Conservation (phyloP, 2,329 filamentous ascomycete genomes). For the Nigrospora oryzae region DNA sequence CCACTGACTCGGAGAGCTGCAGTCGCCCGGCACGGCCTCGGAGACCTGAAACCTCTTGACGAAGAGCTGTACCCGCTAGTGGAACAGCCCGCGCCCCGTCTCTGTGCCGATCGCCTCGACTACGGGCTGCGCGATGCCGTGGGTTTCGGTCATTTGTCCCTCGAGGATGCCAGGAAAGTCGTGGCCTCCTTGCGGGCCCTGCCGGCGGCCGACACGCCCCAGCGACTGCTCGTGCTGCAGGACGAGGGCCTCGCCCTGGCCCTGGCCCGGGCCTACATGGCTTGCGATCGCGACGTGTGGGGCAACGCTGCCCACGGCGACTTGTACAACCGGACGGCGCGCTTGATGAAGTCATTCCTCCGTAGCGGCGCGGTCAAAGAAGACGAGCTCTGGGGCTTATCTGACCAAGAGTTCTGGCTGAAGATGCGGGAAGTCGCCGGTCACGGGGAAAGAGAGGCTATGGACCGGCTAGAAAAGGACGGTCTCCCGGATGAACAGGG, state of each 20-base stretch:
- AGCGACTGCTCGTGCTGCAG: conserved; percentile 21
- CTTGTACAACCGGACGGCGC: conserved; percentile 22
- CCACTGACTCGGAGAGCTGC: too few relatives aligned
- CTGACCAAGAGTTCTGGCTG: conserved; percentile 26
- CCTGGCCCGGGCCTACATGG: conserved; percentile 23
- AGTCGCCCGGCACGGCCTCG: conserved; percentile 19
- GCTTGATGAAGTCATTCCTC: conserved; percentile 17
- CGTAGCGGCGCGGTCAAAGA: conserved; percentile 15
- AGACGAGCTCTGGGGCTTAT: conserved; percentile 21
- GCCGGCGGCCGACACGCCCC: conserved; percentile 13
- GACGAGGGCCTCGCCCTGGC: conserved; percentile 17
- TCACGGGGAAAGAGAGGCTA: conserved; percentile 7
- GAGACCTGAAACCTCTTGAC: conserved; percentile 18
- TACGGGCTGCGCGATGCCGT: conserved; percentile 27
- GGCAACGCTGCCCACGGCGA: conserved; percentile 25
- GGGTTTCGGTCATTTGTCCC: conserved; percentile 19
- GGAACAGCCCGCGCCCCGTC: conserved; percentile 25
- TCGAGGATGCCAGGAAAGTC: conserved; percentile 18
- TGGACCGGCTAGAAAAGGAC: conserved; percentile 13
- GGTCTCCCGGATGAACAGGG: conserved; percentile 12
- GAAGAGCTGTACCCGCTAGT: conserved; percentile 28
- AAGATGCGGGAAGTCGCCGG: conserved; percentile 14
- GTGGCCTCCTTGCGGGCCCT: conserved; percentile 18
- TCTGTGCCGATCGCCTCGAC: conserved; percentile 30
- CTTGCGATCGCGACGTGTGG: conserved; percentile 25